phyloP scores from a whole-genome alignment of 768 basidiomycete genomes.

The Asterophora parasitica region DNA sequence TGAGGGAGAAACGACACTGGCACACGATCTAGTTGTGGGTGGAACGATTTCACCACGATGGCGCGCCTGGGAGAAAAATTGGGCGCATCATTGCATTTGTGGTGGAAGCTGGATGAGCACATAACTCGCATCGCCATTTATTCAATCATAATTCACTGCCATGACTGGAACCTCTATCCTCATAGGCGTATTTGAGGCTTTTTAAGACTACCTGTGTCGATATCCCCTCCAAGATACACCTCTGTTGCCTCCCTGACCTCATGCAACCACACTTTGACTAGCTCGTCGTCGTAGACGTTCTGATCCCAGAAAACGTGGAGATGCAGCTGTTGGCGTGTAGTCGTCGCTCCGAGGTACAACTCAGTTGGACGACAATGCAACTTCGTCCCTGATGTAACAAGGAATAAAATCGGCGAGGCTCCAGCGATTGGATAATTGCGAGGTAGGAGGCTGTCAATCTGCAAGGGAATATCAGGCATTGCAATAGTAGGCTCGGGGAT shows the following conservation, averaged over 20 bases:
- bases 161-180: not conserved
- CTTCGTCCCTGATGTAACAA: constrained; percentile 15
- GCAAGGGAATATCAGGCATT: not conserved
- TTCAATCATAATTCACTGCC: too few relatives aligned
- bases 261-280: constrained; percentile 43
- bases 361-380: constrained; percentile 43
- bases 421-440: constrained; percentile 27
- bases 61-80: constrained; percentile 63
- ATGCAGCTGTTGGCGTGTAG: constrained; percentile 25
- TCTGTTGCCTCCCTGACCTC: constrained; percentile 35
- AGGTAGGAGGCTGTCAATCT: constrained; percentile 35
- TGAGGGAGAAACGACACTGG: constrained; percentile 50
- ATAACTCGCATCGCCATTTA: not conserved
- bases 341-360: constrained; percentile 42
- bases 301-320: constrained; percentile 36
- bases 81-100: constrained; percentile 61
- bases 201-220: not conserved
- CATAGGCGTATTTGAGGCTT: not conserved
- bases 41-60: constrained; percentile 36
- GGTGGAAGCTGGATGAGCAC: constrained; percentile 55
- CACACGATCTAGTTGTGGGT: constrained; percentile 23
- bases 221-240: constrained; percentile 24
- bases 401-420: constrained; percentile 12
- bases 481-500: not conserved
- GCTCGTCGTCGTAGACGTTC: constrained; percentile 38